Evolutionary conservation across 2,329 filamentous ascomycete species (phyloP).

Genomic region (Colletotrichum viniferum): DNA sequence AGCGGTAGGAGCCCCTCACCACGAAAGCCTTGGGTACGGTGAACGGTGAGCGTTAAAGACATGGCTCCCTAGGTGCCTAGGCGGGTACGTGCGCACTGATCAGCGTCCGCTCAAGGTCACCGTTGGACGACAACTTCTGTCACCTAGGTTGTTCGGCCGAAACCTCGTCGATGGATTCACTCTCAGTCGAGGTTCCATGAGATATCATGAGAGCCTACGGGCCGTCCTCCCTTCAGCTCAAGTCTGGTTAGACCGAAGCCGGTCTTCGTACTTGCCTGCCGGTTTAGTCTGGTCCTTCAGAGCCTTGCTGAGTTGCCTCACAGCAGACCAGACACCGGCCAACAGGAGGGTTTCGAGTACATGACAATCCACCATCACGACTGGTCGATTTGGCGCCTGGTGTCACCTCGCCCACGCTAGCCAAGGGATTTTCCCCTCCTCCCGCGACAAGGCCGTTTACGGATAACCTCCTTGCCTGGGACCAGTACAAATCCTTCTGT

Average conservation of each 20-base stretch:
- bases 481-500: neutral
- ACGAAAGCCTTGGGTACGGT: neutral
- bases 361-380: neutral
- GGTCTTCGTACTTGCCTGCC: too few relatives aligned
- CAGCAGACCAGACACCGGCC: neutral
- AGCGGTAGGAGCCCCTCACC: too few relatives aligned
- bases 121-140: neutral
- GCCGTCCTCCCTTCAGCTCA: too few relatives aligned
- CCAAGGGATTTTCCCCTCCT: conserved; percentile 11
- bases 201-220: too few relatives aligned
- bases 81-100: neutral
- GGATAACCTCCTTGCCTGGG: neutral
- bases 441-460: neutral
- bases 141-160: conserved; percentile 1
- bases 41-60: neutral
- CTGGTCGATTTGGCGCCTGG: neutral
- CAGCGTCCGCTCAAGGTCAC: neutral
- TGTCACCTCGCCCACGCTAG: conserved; percentile 1
- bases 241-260: too few relatives aligned
- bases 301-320: neutral
- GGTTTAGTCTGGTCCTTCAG: neutral
- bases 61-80: neutral
- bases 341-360: conserved; percentile 5
- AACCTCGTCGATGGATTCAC: neutral
- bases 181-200: neutral